Percentiles rank a stretch among this genome's conserved stretches.
Conservation (phyloP, 345 rosid species). For the Citrus maxima region DNA sequence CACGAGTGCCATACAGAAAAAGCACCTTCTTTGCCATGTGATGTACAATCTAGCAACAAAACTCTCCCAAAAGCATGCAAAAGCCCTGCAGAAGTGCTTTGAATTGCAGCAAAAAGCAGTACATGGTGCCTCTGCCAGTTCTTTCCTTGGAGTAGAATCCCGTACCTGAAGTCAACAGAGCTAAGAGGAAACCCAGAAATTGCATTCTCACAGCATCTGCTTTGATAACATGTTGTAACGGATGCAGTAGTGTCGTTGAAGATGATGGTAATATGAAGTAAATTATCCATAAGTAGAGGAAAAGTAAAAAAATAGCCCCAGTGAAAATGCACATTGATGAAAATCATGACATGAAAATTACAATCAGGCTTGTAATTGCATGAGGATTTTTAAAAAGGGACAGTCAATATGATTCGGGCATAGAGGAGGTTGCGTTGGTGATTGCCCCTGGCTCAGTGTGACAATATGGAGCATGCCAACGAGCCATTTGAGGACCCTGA, state of each 20-base stretch:
- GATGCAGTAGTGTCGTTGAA: slow-evolving; percentile 44
- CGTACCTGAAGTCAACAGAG: slow-evolving; percentile 38
- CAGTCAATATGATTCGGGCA: slow-evolving; percentile 21
- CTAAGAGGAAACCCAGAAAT: slow-evolving; percentile 39
- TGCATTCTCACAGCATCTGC: slow-evolving; percentile 48
- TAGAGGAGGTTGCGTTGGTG: not conserved
- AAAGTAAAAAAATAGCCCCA: slow-evolving; percentile 27
- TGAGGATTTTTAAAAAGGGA: slow-evolving; percentile 44
- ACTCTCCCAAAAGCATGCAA: slow-evolving; percentile 47
- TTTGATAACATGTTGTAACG: slow-evolving; percentile 37
- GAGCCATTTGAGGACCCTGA: slow-evolving; percentile 57
- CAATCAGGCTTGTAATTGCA: slow-evolving; percentile 38
- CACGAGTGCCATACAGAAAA: slow-evolving; percentile 52
- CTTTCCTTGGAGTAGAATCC: slow-evolving; percentile 37
- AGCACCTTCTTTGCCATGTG: slow-evolving; percentile 46
- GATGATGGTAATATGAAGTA: slow-evolving; percentile 45
- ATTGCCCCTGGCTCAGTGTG: slow-evolving; percentile 20
- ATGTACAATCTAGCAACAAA: slow-evolving; percentile 45
- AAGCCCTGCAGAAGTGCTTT: slow-evolving; percentile 48
- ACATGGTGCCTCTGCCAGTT: slow-evolving; percentile 37
- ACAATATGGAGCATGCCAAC: slow-evolving; percentile 32
- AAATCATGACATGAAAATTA: slow-evolving; percentile 43
- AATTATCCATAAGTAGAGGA: slow-evolving; percentile 44
- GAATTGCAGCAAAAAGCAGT: slow-evolving; percentile 38
- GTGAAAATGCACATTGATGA: slow-evolving; percentile 60